Conservation (phyloP, 495 filamentous ascomycete species). For the Melanomma pulvis-pyrius region DNA sequence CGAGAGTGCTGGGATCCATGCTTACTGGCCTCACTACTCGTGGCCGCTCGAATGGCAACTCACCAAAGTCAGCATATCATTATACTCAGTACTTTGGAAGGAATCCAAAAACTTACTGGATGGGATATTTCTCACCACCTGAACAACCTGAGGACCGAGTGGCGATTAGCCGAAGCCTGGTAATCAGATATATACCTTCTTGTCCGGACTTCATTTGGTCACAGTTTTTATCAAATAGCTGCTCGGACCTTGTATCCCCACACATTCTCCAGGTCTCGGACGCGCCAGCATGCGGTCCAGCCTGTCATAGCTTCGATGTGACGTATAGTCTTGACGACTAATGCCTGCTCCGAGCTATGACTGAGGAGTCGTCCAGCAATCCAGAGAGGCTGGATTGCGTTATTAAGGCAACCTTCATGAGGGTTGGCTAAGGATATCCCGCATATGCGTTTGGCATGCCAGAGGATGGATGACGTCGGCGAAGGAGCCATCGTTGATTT, state of each 20-base stretch:
- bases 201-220: background rate
- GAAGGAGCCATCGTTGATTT: slow-evolving; percentile 35
- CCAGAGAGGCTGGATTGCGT: slow-evolving; percentile 55
- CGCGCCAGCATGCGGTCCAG: slow-evolving; percentile 54
- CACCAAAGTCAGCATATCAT: slow-evolving; percentile 13
- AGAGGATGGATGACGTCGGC: slow-evolving; percentile 43
- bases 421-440: slow-evolving; percentile 54
- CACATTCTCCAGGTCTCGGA: slow-evolving; percentile 49
- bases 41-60: slow-evolving; percentile 8
- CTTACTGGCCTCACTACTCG: slow-evolving; percentile 10
- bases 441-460: slow-evolving; percentile 55
- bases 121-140: background rate
- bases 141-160: background rate
- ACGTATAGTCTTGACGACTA: slow-evolving; percentile 49
- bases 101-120: slow-evolving; percentile 7
- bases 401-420: slow-evolving; percentile 54
- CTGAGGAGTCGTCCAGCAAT: slow-evolving; percentile 54
- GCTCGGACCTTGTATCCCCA: slow-evolving; percentile 50
- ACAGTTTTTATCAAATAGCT: background rate
- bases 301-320: slow-evolving; percentile 52
- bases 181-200: background rate
- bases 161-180: slow-evolving; percentile 13
- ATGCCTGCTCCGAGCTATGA: slow-evolving; percentile 50
- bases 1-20: slow-evolving; percentile 18
- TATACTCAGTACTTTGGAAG: slow-evolving; percentile 3